Evolutionary conservation across 2,329 filamentous ascomycete species (phyloP), one percentile per base, ranked within the genome.

Genomic region (Alternaria angustiovoidea): DNA sequence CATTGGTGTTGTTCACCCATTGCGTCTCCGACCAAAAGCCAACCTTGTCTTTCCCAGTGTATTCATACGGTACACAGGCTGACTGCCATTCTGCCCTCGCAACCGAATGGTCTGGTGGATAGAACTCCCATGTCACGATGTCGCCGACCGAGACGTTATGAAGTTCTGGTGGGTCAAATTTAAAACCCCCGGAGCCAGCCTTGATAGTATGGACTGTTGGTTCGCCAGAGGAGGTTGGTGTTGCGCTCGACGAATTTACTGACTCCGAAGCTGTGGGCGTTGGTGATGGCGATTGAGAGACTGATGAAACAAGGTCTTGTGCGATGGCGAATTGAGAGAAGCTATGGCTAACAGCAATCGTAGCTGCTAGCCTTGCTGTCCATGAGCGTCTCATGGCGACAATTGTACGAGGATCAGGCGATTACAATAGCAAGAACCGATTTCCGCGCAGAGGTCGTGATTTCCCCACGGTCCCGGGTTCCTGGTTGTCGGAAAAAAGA

Each of bases 41-140:
- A 4, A 38, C 53, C 55, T 71, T 73, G 8, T 67, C 63, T 46
- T 65, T 65, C 3, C 71, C 73, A 7, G 67, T 68, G 30, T 75
- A 70, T 30, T 77, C 75, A 32, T 78, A 79, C 5, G 80, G 80
- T 20, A 81, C 70, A 57, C 80, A 82, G 5, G 81, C 77, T 54
- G 64, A 70, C 26, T 59, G 64, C 57, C 75, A 82, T 34, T 78
- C 78, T 5, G 80, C 76, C 34, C 78, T 70, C 26, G 79, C 76
- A 4, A 83, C 80, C 0, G 79, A 81, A 58, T 83, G 81, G 53
- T 81, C 80, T 14, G 73, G 71, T 4, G 79, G 76, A 42, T 73
- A 81, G 68, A 82, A 82, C 38, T 75, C 70, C 46, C 71, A 75
- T 12, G 76, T 69, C 6, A 80, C 60, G 5, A 65, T 77, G 57